Evolutionary conservation across 1,284 basidiomycete genomes (phyloP).

Genomic region (Tetrapyrgos nigripes): DNA sequence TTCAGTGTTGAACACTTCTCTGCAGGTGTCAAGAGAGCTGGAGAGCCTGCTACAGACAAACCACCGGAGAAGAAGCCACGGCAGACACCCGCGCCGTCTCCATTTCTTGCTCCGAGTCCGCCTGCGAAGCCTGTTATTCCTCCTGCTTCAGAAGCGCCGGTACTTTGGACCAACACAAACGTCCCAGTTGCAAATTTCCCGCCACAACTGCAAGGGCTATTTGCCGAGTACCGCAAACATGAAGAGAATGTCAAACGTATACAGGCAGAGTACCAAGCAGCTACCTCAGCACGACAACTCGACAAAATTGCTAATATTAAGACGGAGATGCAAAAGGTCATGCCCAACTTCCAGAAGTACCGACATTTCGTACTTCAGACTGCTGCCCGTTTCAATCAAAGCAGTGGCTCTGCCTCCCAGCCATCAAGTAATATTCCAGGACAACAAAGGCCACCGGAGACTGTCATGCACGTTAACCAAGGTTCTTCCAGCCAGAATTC

Average conservation of each 20-base stretch:
- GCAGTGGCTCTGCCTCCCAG: too few species aligned
- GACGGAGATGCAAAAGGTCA: too few species aligned
- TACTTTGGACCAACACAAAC: background rate
- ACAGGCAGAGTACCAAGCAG: too few species aligned
- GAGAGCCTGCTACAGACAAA: constrained; percentile 33
- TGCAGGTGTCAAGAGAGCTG: constrained; percentile 18
- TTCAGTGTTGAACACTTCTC: background rate
- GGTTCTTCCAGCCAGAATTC: background rate
- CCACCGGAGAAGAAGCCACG: constrained; percentile 45
- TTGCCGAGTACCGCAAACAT: too few species aligned
- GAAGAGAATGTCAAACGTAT: too few species aligned
- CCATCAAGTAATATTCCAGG: too few species aligned
- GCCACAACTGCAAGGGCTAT: too few species aligned
- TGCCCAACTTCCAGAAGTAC: too few species aligned
- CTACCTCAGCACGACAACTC: too few species aligned
- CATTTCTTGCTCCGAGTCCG: constrained; percentile 2
- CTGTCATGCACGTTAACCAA: background rate
- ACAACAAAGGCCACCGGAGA: background rate
- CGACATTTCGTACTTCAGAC: too few species aligned
- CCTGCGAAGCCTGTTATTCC: background rate
- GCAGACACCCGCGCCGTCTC: constrained; percentile 8
- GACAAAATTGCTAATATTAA: too few species aligned
- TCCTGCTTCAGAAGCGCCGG: constrained; percentile 8
- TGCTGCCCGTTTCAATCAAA: too few species aligned
- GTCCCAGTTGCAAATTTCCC: background rate